Evolutionary conservation across 345 rosid genomes (phyloP).

Genomic region (Cochlearia excelsa): DNA sequence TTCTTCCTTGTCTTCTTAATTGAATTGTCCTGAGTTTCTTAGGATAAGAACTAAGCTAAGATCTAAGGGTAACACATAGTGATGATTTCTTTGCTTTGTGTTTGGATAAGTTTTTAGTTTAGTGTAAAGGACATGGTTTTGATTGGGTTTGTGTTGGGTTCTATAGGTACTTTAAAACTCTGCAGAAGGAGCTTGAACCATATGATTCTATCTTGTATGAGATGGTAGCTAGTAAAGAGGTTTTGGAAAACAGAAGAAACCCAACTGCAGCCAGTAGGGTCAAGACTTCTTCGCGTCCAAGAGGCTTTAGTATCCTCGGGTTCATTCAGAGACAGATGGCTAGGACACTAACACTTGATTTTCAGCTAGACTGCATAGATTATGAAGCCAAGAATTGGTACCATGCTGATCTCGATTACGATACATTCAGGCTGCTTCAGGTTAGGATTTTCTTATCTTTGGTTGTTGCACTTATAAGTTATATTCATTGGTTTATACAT

Average conservation of each 20-base stretch:
- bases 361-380: conserved; percentile 86
- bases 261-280: conserved; percentile 47
- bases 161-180: conserved; percentile 67
- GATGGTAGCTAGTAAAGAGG: conserved; percentile 91
- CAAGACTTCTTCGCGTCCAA: conserved; percentile 49
- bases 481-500: background rate
- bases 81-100: background rate
- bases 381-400: conserved; percentile 76
- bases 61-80: background rate
- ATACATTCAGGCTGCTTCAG: conserved; percentile 93
- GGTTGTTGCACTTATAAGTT: background rate
- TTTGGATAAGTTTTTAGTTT: background rate
- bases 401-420: conserved; percentile 95
- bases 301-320: conserved; percentile 73
- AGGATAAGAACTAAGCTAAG: background rate
- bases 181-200: conserved; percentile 75
- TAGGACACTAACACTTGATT: conserved; percentile 63
- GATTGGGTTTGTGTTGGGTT: background rate
- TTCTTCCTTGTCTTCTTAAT: background rate
- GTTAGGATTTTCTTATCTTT: conserved; percentile 33
- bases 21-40: background rate
- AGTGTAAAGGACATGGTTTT: background rate
- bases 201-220: conserved; percentile 90
- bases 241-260: conserved; percentile 58
- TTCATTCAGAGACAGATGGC: conserved; percentile 91